Conservation (phyloP, 176 grass and related monocot genomes). For the Aegilops speltoides region DNA sequence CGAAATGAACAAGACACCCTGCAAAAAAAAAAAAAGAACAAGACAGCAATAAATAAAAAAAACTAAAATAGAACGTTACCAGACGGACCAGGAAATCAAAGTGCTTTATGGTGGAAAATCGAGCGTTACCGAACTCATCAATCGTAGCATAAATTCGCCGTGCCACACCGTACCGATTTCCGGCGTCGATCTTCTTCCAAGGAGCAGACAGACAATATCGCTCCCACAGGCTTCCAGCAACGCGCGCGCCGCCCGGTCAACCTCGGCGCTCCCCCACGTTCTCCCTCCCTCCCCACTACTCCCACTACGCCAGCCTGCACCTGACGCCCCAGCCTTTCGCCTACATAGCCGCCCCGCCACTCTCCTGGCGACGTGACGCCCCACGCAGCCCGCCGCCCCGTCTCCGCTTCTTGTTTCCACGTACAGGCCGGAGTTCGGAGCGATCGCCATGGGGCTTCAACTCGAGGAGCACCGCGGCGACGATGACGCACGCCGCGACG, state of each 20-base stretch:
- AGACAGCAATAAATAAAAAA: too few species aligned
- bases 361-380: background rate
- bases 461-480: background rate
- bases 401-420: background rate
- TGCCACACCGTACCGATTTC: background rate
- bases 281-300: background rate
- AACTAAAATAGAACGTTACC: background rate
- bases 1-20: too few species aligned
- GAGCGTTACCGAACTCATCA: conserved; percentile 1
- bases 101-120: background rate
- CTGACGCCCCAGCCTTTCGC: background rate
- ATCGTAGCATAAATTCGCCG: conserved; percentile 8
- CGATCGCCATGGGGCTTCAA: conserved; percentile 3
- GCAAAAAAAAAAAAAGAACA: too few species aligned
- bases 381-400: background rate
- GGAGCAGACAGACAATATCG: background rate
- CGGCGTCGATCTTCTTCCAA: background rate
- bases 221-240: too few species aligned
- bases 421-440: background rate
- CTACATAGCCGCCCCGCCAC: background rate
- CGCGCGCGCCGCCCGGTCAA: conserved; percentile 13
- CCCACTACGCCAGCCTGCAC: background rate
- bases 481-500: background rate
- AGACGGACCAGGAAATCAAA: background rate
- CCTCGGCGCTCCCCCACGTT: background rate